phyloP scores from a whole-genome alignment of 192 early-diverging fungal genomes.

The Gryganskiella cystojenkinii region DNA sequence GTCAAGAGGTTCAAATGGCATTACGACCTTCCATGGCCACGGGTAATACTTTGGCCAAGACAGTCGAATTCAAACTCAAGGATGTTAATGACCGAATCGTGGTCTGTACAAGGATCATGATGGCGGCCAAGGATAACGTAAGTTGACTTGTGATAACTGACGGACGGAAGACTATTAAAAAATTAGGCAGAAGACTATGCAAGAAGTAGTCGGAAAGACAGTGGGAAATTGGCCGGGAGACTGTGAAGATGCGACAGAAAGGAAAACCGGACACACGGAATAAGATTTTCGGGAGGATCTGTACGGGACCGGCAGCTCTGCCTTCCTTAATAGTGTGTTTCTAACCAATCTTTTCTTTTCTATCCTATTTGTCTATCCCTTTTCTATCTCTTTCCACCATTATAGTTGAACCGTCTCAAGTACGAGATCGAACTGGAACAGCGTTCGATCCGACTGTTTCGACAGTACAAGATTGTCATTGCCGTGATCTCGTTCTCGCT shows the following conservation, averaged over 20 bases:
- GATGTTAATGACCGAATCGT: conserved; percentile 28
- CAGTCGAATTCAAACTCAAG: conserved; percentile 17
- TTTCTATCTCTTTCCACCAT: neutral
- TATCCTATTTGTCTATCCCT: neutral
- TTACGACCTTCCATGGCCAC: conserved; percentile 28
- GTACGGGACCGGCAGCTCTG: no score
- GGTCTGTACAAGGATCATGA: conserved; percentile 26
- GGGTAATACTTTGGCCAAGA: conserved; percentile 19
- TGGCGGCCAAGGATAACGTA: conserved; percentile 24
- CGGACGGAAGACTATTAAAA: neutral
- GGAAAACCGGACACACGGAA: no score
- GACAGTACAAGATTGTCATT: conserved; percentile 47
- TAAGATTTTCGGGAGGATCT: no score
- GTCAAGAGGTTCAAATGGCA: conserved; percentile 30
- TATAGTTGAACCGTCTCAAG: conserved; percentile 14
- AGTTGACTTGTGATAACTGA: neutral
- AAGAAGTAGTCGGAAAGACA: no score
- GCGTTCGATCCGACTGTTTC: conserved; percentile 32
- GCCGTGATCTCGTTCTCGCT: conserved; percentile 18
- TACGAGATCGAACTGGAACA: conserved; percentile 40
- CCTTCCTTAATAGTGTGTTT: neutral
- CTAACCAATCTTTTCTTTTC: neutral
- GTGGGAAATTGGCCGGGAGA: no score
- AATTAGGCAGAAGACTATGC: no score
- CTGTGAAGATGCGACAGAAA: no score